These are phyloP conservation scores for Aspergillus fructus DNA, from an alignment of 2,329 filamentous ascomycete species.

Conservation along the genomic window DNA sequence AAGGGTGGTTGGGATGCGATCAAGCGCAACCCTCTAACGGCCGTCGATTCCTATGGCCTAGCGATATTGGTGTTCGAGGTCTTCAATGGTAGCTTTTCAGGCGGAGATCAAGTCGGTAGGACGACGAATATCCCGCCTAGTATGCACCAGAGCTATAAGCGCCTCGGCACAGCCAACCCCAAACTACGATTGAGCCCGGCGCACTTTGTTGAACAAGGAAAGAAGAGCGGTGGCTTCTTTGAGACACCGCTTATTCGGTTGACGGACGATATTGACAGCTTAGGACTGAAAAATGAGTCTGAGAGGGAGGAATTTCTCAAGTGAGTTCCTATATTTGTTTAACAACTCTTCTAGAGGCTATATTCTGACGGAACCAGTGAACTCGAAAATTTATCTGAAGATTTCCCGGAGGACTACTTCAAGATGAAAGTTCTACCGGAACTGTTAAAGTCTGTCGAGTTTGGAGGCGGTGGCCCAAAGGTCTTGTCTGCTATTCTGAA, in stretches of 20 bases:
- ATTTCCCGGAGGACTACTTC: conserved; percentile 97
- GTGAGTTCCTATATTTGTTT: conserved; percentile 41
- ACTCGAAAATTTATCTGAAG: conserved; percentile 80
- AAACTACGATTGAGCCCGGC: conserved; percentile 81
- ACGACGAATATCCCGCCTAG: conserved; percentile 80
- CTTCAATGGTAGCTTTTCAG: conserved; percentile 81
- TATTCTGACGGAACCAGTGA: conserved; percentile 51
- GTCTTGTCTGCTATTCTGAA: conserved; percentile 87
- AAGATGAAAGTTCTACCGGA: conserved; percentile 96
- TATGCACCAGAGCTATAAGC: conserved; percentile 90
- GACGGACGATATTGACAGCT: conserved; percentile 86
- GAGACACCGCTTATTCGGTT: conserved; percentile 89
- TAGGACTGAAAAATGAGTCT: conserved; percentile 80
- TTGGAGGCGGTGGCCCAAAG: conserved; percentile 90
- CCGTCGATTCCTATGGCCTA: conserved; percentile 84
- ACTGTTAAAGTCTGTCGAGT: conserved; percentile 97
- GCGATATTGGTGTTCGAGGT: conserved; percentile 84
- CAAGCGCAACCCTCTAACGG: conserved; percentile 76
- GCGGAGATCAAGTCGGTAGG: conserved; percentile 76
- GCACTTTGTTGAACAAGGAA: conserved; percentile 87
- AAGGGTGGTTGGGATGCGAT: conserved; percentile 89
- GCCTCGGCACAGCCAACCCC: conserved; percentile 82
- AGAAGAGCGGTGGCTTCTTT: conserved; percentile 80
- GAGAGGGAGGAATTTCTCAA: conserved; percentile 84
- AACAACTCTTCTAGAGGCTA: background rate